Percentiles rank a stretch among this genome's conserved stretches.
Evolutionary conservation across 306 rosid species (phyloP).

Genomic region (Vicia faba): DNA sequence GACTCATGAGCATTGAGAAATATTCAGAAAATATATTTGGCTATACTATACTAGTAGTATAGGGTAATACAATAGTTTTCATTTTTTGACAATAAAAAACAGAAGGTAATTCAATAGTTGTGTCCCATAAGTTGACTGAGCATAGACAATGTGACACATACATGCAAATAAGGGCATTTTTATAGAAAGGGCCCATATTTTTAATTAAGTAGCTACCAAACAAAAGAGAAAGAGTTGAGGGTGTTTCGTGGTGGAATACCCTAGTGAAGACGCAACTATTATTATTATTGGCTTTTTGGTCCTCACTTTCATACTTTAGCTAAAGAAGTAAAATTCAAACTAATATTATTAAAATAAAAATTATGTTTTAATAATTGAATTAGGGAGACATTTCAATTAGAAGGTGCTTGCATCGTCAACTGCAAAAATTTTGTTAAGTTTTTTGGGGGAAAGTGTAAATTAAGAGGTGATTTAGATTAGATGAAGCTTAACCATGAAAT

Average conservation of each 20-base stretch:
- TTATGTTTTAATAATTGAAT: neutral
- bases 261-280: slow-evolving; percentile 42
- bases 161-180: neutral
- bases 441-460: no score
- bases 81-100: neutral
- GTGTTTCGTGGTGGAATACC: slow-evolving; percentile 39
- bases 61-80: no score
- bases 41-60: no score
- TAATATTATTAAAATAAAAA: neutral
- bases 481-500: no score
- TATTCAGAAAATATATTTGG: slow-evolving; percentile 10
- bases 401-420: no score
- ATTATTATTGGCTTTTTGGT: slow-evolving; percentile 36
- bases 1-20: neutral
- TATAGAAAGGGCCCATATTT: slow-evolving; percentile 32
- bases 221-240: slow-evolving; percentile 35
- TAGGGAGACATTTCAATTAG: no score
- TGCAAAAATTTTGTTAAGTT: no score
- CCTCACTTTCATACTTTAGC: slow-evolving; percentile 24
- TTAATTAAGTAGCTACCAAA: slow-evolving; percentile 3
- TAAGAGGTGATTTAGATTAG: no score
- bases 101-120: neutral
- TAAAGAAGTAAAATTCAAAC: slow-evolving; percentile 28
- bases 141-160: neutral
- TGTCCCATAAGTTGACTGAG: slow-evolving; percentile 2